A percentile compares a stretch with the other conserved stretches of the same genome.
These are phyloP conservation scores for Arthrobotrys iridis DNA, from an alignment of 2,329 filamentous ascomycete species.

Conservation along the genomic window DNA sequence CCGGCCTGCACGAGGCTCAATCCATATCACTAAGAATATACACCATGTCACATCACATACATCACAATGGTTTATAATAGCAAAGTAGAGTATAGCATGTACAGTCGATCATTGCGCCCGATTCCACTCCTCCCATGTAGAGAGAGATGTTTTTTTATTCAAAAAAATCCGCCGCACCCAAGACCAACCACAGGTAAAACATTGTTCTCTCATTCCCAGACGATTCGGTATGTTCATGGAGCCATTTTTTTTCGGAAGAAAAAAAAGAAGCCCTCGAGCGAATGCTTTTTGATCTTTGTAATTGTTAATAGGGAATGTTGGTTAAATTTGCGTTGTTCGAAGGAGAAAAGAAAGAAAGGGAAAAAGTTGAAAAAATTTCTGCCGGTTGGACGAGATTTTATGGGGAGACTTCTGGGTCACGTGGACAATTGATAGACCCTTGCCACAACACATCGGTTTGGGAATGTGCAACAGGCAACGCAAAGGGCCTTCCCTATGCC, in stretches of 20 bases:
- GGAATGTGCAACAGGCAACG: neutral
- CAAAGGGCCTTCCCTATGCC: too few species aligned
- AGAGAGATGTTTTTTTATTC: conserved; percentile 54
- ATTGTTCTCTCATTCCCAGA: conserved; percentile 50
- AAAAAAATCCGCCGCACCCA: conserved; percentile 64
- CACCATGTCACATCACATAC: neutral
- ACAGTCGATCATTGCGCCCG: conserved; percentile 65
- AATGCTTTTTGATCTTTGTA: conserved; percentile 53
- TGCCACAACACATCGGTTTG: too few species aligned
- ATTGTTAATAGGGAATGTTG: conserved; percentile 49
- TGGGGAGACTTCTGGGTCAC: neutral
- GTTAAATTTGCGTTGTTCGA: conserved; percentile 52
- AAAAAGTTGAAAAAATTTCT: conserved; percentile 22
- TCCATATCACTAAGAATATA: neutral
- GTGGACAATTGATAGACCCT: neutral
- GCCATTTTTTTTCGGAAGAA: neutral
- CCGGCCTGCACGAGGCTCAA: too few species aligned
- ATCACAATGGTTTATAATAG: too few species aligned
- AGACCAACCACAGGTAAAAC: conserved; percentile 62
- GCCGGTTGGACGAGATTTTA: conserved; percentile 5
- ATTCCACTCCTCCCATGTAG: conserved; percentile 61
- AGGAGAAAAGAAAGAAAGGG: conserved; percentile 14
- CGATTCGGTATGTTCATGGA: conserved; percentile 54
- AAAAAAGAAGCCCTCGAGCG: conserved; percentile 31
- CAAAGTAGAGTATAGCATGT: conserved; percentile 59